These are phyloP conservation scores for Saccharum spontaneum DNA, from an alignment of 176 grass and related monocot genomes.

Conservation along the genomic window DNA sequence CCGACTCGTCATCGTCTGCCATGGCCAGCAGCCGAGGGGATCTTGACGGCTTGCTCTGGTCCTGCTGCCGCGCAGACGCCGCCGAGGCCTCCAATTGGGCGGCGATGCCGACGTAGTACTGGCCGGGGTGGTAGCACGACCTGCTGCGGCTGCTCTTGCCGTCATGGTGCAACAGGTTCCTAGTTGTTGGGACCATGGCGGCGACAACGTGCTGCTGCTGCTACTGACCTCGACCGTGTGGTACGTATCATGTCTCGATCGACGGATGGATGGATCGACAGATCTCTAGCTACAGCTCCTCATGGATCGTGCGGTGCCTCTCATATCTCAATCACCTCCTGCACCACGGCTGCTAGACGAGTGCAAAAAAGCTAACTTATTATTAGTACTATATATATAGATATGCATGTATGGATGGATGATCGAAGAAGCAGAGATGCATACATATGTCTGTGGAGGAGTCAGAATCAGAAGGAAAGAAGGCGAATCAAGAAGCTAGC, in stretches of 20 bases:
- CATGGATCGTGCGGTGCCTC: slow-evolving; percentile 1
- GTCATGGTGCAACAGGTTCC: slow-evolving; percentile 52
- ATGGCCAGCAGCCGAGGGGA: slow-evolving; percentile 35
- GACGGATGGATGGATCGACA: background rate
- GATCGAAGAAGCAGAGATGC: background rate
- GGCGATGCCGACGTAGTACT: slow-evolving; percentile 40
- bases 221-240: slow-evolving; percentile 17
- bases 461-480: background rate
- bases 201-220: slow-evolving; percentile 3
- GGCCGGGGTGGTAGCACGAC: slow-evolving; percentile 17
- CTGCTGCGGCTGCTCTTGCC: slow-evolving; percentile 9
- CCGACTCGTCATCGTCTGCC: slow-evolving; percentile 32
- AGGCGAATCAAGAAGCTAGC: slow-evolving; percentile 5
- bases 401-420: background rate
- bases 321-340: slow-evolving; percentile 20
- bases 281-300: slow-evolving; percentile 11
- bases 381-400: background rate
- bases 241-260: slow-evolving; percentile 45
- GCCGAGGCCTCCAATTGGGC: slow-evolving; percentile 34
- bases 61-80: background rate
- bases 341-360: background rate
- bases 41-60: slow-evolving; percentile 8
- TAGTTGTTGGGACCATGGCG: slow-evolving; percentile 72
- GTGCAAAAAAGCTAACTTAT: background rate
- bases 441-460: background rate